Percentiles rank a stretch among this genome's conserved stretches.
phyloP scores from a whole-genome alignment of 139 green algal species.

The Chlorella sp. region DNA sequence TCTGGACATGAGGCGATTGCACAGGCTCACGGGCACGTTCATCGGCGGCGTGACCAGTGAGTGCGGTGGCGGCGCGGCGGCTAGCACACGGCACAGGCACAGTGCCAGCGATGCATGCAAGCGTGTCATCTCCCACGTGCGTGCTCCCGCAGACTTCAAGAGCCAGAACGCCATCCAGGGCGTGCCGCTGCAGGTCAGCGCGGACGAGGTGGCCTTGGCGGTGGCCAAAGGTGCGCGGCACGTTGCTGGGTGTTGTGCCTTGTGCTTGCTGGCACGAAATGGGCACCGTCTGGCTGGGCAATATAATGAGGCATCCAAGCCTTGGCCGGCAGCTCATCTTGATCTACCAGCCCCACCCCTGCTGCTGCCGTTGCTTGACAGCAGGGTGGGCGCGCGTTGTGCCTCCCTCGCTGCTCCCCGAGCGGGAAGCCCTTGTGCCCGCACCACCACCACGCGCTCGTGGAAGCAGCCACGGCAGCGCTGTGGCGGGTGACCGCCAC shows the following conservation, averaged over 20 bases:
- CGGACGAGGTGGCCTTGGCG: slow-evolving; percentile 19
- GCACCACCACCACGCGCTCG: no score
- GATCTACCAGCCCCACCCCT: not conserved
- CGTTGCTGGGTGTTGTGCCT: no score
- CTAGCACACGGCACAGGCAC: not conserved
- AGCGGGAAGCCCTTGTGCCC: not conserved
- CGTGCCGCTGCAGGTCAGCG: slow-evolving; percentile 24
- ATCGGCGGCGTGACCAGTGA: slow-evolving; percentile 21
- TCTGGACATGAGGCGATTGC: slow-evolving; percentile 14
- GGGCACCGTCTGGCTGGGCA: no score
- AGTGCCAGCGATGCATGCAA: no score
- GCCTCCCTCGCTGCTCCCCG: not conserved
- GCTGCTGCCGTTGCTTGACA: not conserved
- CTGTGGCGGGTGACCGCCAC: no score
- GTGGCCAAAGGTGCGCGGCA: slow-evolving; percentile 9
- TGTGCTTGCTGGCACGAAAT: no score
- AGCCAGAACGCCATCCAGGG: slow-evolving; percentile 30
- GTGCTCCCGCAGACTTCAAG: slow-evolving; percentile 32
- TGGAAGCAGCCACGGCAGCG: no score
- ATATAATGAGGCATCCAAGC: no score
- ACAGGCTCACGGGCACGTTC: slow-evolving; percentile 20
- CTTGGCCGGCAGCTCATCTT: no score
- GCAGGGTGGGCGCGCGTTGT: not conserved
- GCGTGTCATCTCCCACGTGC: not conserved
- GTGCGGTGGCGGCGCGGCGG: not conserved